Evolutionary conservation across 1,284 basidiomycete genomes (phyloP).

Genomic region (Ganoderma sinense): DNA sequence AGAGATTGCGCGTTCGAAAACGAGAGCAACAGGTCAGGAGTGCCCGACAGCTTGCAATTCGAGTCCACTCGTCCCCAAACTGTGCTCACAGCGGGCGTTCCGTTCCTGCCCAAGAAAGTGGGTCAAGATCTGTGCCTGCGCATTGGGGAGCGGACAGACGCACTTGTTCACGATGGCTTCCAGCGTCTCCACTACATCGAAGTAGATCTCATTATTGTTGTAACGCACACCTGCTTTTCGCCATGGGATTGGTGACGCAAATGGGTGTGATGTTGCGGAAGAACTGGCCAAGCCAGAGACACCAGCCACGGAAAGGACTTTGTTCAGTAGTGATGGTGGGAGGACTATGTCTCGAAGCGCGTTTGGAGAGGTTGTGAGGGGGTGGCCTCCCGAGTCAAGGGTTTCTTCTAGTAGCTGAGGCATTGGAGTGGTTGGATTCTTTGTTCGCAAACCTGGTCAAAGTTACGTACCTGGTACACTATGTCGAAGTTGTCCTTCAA

Average conservation of each 20-base stretch:
- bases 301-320: constrained; percentile 66
- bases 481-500: constrained; percentile 96
- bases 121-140: neutral
- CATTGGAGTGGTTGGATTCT: neutral
- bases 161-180: constrained; percentile 87
- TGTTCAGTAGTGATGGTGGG: constrained; percentile 85
- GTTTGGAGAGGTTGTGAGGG: constrained; percentile 93
- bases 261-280: constrained; percentile 63
- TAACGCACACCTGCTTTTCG: constrained; percentile 87
- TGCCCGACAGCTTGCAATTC: constrained; percentile 86
- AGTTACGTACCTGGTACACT: constrained; percentile 83
- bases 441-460: neutral
- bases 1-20: constrained; percentile 84
- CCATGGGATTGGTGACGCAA: constrained; percentile 96
- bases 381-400: constrained; percentile 90
- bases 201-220: constrained; percentile 92
- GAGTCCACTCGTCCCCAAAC: constrained; percentile 86
- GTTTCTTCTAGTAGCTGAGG: constrained; percentile 92
- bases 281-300: constrained; percentile 52
- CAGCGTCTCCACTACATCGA: constrained; percentile 89
- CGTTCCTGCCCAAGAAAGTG: constrained; percentile 60
- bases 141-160: constrained; percentile 33
- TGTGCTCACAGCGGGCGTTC: constrained; percentile 73
- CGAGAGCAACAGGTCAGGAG: constrained; percentile 85
- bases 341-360: constrained; percentile 93